Evolutionary conservation across 805 yeast genomes (phyloP).

Genomic region (Maudiozyma bulderi): DNA sequence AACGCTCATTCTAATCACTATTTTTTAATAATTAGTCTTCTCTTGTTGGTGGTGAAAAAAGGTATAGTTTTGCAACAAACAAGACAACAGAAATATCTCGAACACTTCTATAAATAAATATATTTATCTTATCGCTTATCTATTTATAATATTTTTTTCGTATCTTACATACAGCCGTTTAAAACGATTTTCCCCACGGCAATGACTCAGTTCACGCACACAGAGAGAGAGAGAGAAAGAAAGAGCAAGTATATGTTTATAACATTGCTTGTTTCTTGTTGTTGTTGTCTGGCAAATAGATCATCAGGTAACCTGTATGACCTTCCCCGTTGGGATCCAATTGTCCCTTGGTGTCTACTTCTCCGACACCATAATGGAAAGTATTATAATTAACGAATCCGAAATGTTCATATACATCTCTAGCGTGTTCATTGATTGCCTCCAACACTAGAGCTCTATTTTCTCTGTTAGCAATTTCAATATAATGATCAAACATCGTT

Average conservation of each 20-base stretch:
- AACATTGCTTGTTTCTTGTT: too few relatives aligned
- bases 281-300: constrained; percentile 10
- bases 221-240: too few relatives aligned
- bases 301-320: constrained; percentile 25
- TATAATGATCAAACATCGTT: constrained; percentile 23
- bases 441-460: constrained; percentile 28
- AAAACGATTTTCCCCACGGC: too few relatives aligned
- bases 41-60: not conserved
- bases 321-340: constrained; percentile 26
- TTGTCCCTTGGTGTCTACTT: constrained; percentile 23
- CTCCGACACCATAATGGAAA: constrained; percentile 26
- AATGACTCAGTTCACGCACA: too few relatives aligned
- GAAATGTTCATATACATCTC: constrained; percentile 27
- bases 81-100: too few relatives aligned
- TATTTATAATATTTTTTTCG: too few relatives aligned
- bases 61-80: too few relatives aligned
- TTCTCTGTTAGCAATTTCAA: constrained; percentile 22
- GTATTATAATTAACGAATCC: constrained; percentile 25
- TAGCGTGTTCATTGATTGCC: constrained; percentile 28
- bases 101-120: too few relatives aligned
- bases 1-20: not conserved
- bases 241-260: too few relatives aligned
- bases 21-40: not conserved
- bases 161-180: too few relatives aligned
- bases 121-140: too few relatives aligned